Conservation (phyloP, 768 basidiomycete species). For the Lentinula boryana region DNA sequence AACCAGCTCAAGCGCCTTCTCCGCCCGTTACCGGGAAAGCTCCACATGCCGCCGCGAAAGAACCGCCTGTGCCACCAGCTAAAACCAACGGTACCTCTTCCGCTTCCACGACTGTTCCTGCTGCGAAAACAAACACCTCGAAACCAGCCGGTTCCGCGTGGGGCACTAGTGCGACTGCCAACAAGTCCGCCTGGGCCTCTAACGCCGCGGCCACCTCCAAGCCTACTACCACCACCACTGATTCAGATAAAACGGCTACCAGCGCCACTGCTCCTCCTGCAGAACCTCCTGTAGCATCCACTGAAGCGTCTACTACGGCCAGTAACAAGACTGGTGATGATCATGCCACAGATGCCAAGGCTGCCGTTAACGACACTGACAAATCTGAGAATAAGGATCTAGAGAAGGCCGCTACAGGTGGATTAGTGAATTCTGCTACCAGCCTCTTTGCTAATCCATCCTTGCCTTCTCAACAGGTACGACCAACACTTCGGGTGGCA, state of each 20-base stretch:
- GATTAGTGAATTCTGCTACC: constrained; percentile 7
- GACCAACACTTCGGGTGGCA: constrained; percentile 2
- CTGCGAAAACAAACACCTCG: neutral
- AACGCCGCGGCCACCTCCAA: neutral
- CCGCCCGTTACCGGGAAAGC: neutral
- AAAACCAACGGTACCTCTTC: neutral
- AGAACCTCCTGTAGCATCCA: neutral
- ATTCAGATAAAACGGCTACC: neutral
- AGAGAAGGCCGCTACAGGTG: constrained; percentile 4
- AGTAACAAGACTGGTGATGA: neutral
- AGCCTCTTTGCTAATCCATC: neutral
- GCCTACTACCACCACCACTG: neutral
- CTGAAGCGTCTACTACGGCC: neutral
- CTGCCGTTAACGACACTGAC: neutral
- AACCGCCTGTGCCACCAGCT: neutral
- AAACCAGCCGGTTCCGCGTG: neutral
- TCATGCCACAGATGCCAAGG: neutral
- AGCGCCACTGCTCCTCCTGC: neutral
- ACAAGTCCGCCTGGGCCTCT: neutral
- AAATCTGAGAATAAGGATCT: neutral
- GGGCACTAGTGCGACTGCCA: neutral
- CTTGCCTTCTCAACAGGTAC: neutral
- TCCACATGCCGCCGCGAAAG: neutral
- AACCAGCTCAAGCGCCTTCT: neutral
- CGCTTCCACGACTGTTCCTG: neutral